Evolutionary conservation across 2,329 filamentous ascomycete genomes (phyloP).

Genomic region (Fusarium avenaceum): DNA sequence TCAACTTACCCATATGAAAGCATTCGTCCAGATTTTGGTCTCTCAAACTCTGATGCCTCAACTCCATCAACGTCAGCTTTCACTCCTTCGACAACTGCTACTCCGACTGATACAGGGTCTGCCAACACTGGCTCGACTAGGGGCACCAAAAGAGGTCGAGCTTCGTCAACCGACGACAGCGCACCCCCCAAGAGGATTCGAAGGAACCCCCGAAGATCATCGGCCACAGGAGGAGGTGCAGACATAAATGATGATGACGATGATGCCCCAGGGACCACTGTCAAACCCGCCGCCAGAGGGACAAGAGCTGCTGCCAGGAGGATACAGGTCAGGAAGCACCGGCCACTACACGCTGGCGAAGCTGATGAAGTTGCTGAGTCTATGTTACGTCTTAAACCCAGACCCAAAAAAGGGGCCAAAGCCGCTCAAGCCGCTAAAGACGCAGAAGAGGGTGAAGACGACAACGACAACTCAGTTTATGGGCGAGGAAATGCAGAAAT

Average conservation of each 20-base stretch:
- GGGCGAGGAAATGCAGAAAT: not conserved
- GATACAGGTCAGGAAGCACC: not conserved
- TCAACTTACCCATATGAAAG: not conserved
- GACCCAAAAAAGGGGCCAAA: not conserved
- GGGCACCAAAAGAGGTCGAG: conserved; percentile 10
- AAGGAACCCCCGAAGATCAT: not conserved
- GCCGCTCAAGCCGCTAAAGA: not conserved
- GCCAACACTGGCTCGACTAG: not conserved
- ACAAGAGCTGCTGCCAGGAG: not conserved
- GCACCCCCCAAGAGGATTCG: conserved; percentile 10
- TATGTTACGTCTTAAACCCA: not conserved
- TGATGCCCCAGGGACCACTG: not conserved
- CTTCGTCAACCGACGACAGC: not conserved
- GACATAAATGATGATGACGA: not conserved
- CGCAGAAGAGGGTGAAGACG: not conserved
- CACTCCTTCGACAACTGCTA: not conserved
- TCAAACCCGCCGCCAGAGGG: not conserved
- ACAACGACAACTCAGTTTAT: not conserved
- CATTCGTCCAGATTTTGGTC: not conserved
- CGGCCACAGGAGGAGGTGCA: not conserved
- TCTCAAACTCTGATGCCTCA: not conserved
- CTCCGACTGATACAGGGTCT: not conserved
- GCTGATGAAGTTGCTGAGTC: not conserved
- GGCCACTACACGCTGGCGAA: not conserved
- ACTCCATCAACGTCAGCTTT: not conserved